These are phyloP conservation scores for Lentinula guzmanii DNA, from an alignment of 768 basidiomycete species.

Conservation along the genomic window DNA sequence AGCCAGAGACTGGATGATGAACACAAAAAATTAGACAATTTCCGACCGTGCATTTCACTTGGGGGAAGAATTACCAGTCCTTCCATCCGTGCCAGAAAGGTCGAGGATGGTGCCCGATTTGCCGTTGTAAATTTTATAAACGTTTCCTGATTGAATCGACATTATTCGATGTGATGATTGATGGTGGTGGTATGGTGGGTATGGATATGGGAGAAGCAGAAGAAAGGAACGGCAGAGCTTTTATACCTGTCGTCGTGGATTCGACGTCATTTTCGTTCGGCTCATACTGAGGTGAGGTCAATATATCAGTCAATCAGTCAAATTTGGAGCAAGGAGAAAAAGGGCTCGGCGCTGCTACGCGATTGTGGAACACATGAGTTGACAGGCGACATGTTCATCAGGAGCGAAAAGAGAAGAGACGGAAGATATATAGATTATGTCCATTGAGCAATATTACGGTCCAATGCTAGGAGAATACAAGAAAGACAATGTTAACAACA, in stretches of 20 bases:
- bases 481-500: background rate
- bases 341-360: too few species aligned
- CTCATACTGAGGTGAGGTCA: background rate
- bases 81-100: slow-evolving; percentile 40
- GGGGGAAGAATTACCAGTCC: slow-evolving; percentile 23
- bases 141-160: slow-evolving; percentile 3
- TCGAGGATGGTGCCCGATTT: slow-evolving; percentile 37
- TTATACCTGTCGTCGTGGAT: background rate
- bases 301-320: background rate
- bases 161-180: background rate
- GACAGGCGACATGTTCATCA: background rate
- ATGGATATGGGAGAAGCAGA: background rate
- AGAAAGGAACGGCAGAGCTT: background rate
- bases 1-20: slow-evolving; percentile 34
- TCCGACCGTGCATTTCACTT: background rate
- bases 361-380: background rate
- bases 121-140: slow-evolving; percentile 31
- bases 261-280: background rate
- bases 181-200: background rate
- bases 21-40: background rate
- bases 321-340: background rate
- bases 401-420: too few species aligned
- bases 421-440: too few species aligned
- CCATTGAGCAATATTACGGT: background rate
- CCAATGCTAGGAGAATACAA: background rate